Evolutionary conservation across 2,329 filamentous ascomycete genomes (phyloP), one percentile per base, ranked within the genome.

Genomic region (Stenocarpella maydis): DNA sequence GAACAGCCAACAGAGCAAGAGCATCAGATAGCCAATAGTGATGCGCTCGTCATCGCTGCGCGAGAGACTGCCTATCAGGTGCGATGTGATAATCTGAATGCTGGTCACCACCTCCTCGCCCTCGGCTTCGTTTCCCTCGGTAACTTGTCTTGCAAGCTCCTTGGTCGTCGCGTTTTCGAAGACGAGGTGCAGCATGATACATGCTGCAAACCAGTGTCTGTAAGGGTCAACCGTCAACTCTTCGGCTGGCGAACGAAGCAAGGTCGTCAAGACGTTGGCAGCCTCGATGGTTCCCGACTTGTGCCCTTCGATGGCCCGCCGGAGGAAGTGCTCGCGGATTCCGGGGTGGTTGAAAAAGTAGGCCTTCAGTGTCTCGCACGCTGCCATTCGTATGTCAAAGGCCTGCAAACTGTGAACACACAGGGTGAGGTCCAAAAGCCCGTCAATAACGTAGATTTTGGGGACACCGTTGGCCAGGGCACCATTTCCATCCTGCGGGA

Each of bases 81-180:
- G 95, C 5, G 92, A 92, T 10, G 94, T 89, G 70, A 98, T 87
- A 1, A 91, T 92, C 79, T 99, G 96, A 63, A 99, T 93, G 76
- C 93, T 94, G 0, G 95, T 98, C 15, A 99, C 91, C 15, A 98
- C 94, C 79, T 99, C 96, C 81, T 99, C 96, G 4, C 95, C 96
- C 74, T 87, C 93, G 41, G 91, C 90, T 26, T 93, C 92, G 78
- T 98, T 93, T 14, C 96, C 96, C 80, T 98, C 95, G 0, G 90
- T 93, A 24, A 99, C 90, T 26, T 87, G 86, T 86, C 97, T 93
- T 21, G 95, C 90, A 61, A 92, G 85, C 7, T 86, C 85, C 78
- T 98, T 98, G 1, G 93, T 93, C 72, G 92, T 88, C 4, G 88
- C 82, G 74, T 96, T 92, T 70, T 97, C 93, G 71, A 91, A 92